Evolutionary conservation across 345 rosid species (phyloP), one percentile per base, ranked within the genome.

Genomic region (Euphorbia lathyris): DNA sequence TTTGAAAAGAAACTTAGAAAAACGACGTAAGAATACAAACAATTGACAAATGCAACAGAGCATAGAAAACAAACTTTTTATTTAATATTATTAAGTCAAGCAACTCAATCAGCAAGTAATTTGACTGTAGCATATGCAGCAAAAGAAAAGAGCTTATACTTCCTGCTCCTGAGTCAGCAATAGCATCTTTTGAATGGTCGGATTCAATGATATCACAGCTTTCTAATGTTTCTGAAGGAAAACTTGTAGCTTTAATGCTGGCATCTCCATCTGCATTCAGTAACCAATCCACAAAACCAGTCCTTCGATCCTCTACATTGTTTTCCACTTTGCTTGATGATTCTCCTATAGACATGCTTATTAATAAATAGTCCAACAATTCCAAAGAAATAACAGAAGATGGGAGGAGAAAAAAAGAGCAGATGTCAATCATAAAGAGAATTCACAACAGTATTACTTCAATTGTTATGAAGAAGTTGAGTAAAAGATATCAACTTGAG

Each of bases 221-320:
- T 68, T 69, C 73, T 52, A 52, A 58, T 11, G 64, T 76, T 71
- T 84, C 78, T 63, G 82, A 63, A 70, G 73, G 69, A 68, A 70
- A 74, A 64, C n/a, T 57, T 0, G 73, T 20, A 75, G 66, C 53
- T 58, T 73, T 69, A 30, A 38, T 66, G 16, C 74, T 68, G 69
- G 72, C 38, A 47, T 65, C 42, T 73, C 52, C 75, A 36, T 85
- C 87, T 5, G 78, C 58, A 70, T 76, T 83, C 85, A 89, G 76
- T 77, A 93, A 77, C 73, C 77, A 67, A 66, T 89, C 87, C 65
- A 90, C 97, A 87, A 93, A 93, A 76, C 77, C 87, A 72, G 85
- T 85, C 72, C 94, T 83, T 59, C 96, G 82, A 55, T 86, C 83
- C 71, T 89, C 93, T 76, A 83, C 88, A 25, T 29, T 69, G 66